phyloP scores from a whole-genome alignment of 345 rosid species.

The Gossypium herbaceum region DNA sequence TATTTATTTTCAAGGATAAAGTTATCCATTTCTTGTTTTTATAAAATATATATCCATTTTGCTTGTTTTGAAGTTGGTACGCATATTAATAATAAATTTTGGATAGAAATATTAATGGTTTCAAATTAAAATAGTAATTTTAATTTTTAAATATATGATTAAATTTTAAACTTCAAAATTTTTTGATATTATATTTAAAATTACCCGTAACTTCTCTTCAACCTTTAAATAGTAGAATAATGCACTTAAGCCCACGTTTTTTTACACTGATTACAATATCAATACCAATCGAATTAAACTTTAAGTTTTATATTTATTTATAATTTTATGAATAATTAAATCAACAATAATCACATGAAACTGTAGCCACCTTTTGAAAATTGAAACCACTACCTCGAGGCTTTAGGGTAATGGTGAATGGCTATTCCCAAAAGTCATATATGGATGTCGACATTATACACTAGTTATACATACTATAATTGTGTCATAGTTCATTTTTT shows the following conservation, averaged over 20 bases:
- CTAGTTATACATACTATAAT: neutral
- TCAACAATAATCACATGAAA: neutral
- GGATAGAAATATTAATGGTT: too few relatives aligned
- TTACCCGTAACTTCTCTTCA: rapidly evolving
- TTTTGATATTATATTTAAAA: too few relatives aligned
- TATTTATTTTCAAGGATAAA: neutral
- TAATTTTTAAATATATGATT: too few relatives aligned
- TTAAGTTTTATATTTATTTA: neutral
- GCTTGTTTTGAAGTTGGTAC: too few relatives aligned
- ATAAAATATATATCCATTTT: too few relatives aligned
- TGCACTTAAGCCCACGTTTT: rapidly evolving
- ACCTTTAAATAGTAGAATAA: rapidly evolving
- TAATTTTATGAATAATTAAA: neutral
- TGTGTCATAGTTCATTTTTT: too few relatives aligned
- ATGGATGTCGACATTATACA: slow-evolving; percentile 12
- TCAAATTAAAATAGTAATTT: too few relatives aligned
- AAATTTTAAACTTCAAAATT: too few relatives aligned
- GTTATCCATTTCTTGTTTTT: neutral
- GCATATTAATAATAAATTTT: too few relatives aligned
- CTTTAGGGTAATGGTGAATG: neutral
- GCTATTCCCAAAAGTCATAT: neutral
- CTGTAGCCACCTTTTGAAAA: neutral
- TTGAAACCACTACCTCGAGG: neutral
- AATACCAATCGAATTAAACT: rapidly evolving
- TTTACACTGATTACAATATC: rapidly evolving